A percentile compares a stretch with the other conserved stretches of the same genome.
Evolutionary conservation across 768 basidiomycete species (phyloP).

Genomic region (Serendipita vermifera): DNA sequence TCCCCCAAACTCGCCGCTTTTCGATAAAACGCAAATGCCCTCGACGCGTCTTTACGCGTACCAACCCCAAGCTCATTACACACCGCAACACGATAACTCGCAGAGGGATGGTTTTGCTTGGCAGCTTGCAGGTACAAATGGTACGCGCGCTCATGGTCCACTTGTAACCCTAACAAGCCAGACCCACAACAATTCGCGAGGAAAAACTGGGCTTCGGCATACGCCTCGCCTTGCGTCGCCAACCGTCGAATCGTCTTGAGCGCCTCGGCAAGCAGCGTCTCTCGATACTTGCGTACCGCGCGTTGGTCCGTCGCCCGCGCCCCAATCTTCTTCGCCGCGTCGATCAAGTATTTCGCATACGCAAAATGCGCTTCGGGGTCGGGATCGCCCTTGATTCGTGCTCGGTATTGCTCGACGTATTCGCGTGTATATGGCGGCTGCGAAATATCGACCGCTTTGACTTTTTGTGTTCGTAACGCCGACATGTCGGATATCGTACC

Average conservation of each 20-base stretch:
- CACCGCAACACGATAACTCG: slow-evolving; percentile 92
- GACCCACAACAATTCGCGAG: slow-evolving; percentile 95
- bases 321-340: slow-evolving; percentile 89
- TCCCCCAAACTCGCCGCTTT: slow-evolving; percentile 94
- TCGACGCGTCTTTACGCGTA: slow-evolving; percentile 71
- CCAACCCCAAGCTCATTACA: slow-evolving; percentile 99
- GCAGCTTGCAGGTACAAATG: slow-evolving; percentile 93
- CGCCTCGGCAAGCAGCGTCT: slow-evolving; percentile 73
- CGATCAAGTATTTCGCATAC: slow-evolving; percentile 98
- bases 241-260: slow-evolving; percentile 85
- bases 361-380: slow-evolving; percentile 96
- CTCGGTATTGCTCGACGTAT: slow-evolving; percentile 95
- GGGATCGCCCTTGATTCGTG: slow-evolving; percentile 92
- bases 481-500: slow-evolving; percentile 44
- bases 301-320: slow-evolving; percentile 61
- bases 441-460: slow-evolving; percentile 68
- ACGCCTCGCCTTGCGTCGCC: slow-evolving; percentile 83
- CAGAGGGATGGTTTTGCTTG: slow-evolving; percentile 92
- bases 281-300: slow-evolving; percentile 80
- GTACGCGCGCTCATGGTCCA: slow-evolving; percentile 96
- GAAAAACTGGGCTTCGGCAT: slow-evolving; percentile 97
- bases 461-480: slow-evolving; percentile 42
- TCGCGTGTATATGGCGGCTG: slow-evolving; percentile 81
- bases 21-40: slow-evolving; percentile 91
- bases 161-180: slow-evolving; percentile 85